phyloP scores from a whole-genome alignment of 768 basidiomycete genomes.

The Xerocomellus amylosporus region DNA sequence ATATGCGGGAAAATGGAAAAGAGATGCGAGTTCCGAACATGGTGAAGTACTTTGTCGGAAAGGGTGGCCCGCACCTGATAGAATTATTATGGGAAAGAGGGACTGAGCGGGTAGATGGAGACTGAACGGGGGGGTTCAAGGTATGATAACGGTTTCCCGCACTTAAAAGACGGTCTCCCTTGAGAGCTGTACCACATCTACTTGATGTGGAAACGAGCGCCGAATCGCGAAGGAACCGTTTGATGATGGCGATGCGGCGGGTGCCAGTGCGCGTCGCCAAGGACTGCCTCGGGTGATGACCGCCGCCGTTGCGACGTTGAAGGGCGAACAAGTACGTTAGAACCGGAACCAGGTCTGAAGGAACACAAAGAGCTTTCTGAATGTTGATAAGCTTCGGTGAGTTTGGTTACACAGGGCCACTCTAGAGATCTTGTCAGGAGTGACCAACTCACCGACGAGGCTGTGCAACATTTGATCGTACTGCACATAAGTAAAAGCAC shows the following conservation, averaged over 20 bases:
- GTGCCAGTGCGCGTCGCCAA: not conserved
- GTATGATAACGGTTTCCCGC: not conserved
- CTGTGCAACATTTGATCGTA: not conserved
- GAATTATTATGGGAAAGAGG: not conserved
- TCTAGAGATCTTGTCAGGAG: not conserved
- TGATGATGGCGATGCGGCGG: not conserved
- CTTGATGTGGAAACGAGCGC: too few relatives aligned
- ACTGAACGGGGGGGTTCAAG: not conserved
- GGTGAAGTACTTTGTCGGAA: not conserved
- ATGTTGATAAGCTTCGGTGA: not conserved
- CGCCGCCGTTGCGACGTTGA: not conserved
- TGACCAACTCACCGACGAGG: not conserved
- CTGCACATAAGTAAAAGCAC: not conserved
- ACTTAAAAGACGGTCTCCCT: conserved; percentile 2
- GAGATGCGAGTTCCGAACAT: conserved; percentile 21
- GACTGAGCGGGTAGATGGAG: not conserved
- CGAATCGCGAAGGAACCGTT: too few relatives aligned
- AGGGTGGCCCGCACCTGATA: conserved; percentile 16
- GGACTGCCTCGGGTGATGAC: not conserved
- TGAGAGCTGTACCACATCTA: conserved; percentile 5
- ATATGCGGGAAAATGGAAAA: conserved; percentile 14
- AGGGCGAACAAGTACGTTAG: not conserved
- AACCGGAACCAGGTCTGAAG: not conserved
- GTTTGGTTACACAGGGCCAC: not conserved
- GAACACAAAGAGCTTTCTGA: not conserved